Evolutionary conservation across 2,329 filamentous ascomycete species (phyloP).

Genomic region (Trichoderma koningiopsis): DNA sequence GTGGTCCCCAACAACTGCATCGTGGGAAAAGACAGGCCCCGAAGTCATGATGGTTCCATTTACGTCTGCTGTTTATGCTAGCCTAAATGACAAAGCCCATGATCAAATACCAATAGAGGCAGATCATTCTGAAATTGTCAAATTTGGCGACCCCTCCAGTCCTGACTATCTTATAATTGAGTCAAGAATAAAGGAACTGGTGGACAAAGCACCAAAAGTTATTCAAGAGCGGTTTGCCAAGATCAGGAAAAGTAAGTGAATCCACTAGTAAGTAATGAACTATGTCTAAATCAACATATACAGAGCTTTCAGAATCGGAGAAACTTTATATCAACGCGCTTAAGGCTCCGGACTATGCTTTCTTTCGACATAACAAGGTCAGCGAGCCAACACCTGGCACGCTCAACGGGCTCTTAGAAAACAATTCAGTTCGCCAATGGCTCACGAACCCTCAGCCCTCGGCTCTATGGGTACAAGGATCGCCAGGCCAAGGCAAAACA

Average conservation of each 20-base stretch:
- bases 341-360: background rate
- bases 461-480: background rate
- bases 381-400: background rate
- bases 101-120: constrained; percentile 30
- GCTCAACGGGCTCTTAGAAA: background rate
- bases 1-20: constrained; percentile 15
- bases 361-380: background rate
- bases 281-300: background rate
- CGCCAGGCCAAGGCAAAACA: background rate
- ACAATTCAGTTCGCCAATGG: background rate
- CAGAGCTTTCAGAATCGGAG: background rate
- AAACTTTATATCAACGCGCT: background rate
- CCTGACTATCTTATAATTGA: background rate
- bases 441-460: background rate
- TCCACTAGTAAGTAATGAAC: background rate
- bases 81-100: constrained; percentile 27
- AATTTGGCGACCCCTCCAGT: constrained; percentile 24
- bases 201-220: background rate
- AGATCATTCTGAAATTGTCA: constrained; percentile 34
- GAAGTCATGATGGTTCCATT: constrained; percentile 30
- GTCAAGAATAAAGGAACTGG: background rate
- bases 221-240: background rate
- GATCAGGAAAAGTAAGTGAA: background rate
- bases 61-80: constrained; percentile 32
- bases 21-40: constrained; percentile 27